These are phyloP conservation scores for Crassisporium funariophilum DNA, from an alignment of 768 basidiomycete species.

Conservation along the genomic window DNA sequence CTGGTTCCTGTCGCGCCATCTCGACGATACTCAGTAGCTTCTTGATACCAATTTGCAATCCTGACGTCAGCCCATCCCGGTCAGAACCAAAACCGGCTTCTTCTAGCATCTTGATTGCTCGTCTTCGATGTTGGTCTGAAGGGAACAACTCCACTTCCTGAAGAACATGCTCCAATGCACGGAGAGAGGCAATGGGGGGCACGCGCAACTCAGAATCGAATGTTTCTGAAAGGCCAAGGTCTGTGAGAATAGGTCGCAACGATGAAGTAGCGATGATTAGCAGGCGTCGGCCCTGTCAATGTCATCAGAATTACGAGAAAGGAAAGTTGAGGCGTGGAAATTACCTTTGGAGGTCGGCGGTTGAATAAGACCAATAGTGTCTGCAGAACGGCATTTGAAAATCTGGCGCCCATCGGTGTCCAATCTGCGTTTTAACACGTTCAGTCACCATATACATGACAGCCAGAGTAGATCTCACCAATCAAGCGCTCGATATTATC, in stretches of 20 bases:
- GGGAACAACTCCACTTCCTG: slow-evolving; percentile 79
- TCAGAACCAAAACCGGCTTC: slow-evolving; percentile 66
- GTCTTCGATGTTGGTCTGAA: slow-evolving; percentile 50
- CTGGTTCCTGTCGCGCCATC: slow-evolving; percentile 96
- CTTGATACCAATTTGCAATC: slow-evolving; percentile 88
- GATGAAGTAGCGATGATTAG: slow-evolving; percentile 93
- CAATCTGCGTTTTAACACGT: slow-evolving; percentile 60
- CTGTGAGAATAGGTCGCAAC: slow-evolving; percentile 78
- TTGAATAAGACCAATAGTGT: slow-evolving; percentile 85
- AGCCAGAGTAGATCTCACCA: slow-evolving; percentile 49
- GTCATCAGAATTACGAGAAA: background rate
- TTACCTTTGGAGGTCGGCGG: slow-evolving; percentile 89
- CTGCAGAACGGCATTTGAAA: slow-evolving; percentile 93
- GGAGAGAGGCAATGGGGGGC: slow-evolving; percentile 75
- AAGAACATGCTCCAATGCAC: slow-evolving; percentile 74
- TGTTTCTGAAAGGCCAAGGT: slow-evolving; percentile 85
- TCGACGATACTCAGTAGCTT: slow-evolving; percentile 88
- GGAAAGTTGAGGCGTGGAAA: slow-evolving; percentile 11
- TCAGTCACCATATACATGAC: background rate
- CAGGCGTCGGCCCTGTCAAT: slow-evolving; percentile 78
- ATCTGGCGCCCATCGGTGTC: slow-evolving; percentile 95
- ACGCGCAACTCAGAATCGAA: slow-evolving; percentile 90
- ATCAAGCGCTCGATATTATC: slow-evolving; percentile 93
- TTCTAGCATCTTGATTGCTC: slow-evolving; percentile 65
- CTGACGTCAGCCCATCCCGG: slow-evolving; percentile 44